Conservation (phyloP, 2,329 filamentous ascomycete species). For the Hypocreales sp. region DNA sequence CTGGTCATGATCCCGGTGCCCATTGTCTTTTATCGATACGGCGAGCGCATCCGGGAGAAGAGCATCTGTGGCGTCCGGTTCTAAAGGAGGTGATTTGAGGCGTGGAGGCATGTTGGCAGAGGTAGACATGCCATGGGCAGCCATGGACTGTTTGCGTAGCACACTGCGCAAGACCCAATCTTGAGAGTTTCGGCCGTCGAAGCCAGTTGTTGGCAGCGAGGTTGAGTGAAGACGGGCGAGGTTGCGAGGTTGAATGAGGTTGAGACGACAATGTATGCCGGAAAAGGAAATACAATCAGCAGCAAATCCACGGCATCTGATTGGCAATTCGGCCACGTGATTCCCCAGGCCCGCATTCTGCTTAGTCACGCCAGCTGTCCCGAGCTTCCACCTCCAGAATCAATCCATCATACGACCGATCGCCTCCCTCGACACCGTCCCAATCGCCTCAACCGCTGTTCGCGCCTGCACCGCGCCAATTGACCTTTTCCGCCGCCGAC, state of each 20-base stretch:
- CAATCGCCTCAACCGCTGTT: conserved; percentile 6
- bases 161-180: no score
- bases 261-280: no score
- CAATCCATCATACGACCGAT: background rate
- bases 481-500: conserved; percentile 9
- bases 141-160: no score
- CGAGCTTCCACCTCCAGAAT: conserved; percentile 1
- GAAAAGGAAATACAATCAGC: background rate
- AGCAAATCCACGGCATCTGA: conserved; percentile 1
- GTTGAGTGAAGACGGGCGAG: no score
- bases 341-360: background rate
- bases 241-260: no score
- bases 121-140: no score
- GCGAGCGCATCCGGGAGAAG: conserved; percentile 18
- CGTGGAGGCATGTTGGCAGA: no score
- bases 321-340: conserved; percentile 2
- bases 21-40: conserved; percentile 20
- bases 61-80: conserved; percentile 12
- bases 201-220: no score
- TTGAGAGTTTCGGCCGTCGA: no score
- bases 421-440: no score
- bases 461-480: conserved; percentile 3
- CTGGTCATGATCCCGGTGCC: conserved; percentile 21
- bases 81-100: no score
- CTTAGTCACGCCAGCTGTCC: conserved; percentile 4